These are phyloP conservation scores for Scheffersomyces parashehatae DNA, from an alignment of 1,139 yeast species.

Conservation along the genomic window DNA sequence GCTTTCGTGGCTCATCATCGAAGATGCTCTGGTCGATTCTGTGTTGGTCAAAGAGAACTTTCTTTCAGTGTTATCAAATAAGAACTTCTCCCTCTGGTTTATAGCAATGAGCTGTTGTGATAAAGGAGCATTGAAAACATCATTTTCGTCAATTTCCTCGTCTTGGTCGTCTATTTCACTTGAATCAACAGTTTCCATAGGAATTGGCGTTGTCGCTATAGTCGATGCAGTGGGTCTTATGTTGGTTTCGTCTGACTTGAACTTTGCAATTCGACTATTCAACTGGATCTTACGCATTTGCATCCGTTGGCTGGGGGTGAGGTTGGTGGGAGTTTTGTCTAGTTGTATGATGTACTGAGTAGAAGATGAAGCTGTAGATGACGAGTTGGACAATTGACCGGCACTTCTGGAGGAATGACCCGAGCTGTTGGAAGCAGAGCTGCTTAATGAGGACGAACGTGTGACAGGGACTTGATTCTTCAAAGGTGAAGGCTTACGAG, in stretches of 20 bases:
- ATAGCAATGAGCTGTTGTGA: constrained; percentile 48
- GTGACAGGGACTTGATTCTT: constrained; percentile 17
- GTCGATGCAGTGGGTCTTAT: background rate
- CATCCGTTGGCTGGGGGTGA: constrained; percentile 44
- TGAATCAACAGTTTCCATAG: background rate
- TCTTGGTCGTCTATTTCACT: constrained; percentile 37
- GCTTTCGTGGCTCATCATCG: constrained; percentile 35
- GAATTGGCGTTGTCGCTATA: background rate
- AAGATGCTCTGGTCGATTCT: constrained; percentile 45
- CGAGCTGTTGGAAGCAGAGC: constrained; percentile 7
- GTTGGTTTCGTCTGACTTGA: constrained; percentile 15
- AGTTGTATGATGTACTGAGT: constrained; percentile 23
- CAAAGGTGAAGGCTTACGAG: constrained; percentile 19
- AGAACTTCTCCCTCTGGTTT: constrained; percentile 25
- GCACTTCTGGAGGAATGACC: too few species aligned
- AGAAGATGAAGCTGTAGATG: constrained; percentile 6
- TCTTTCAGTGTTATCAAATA: constrained; percentile 22
- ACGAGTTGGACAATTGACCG: background rate
- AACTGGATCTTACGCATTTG: constrained; percentile 33
- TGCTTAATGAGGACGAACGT: constrained; percentile 19
- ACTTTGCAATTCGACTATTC: constrained; percentile 22
- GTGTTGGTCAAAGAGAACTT: constrained; percentile 23
- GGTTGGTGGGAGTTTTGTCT: constrained; percentile 26
- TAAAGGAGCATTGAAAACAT: constrained; percentile 64
- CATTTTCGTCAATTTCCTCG: constrained; percentile 51